A percentile compares a stretch with the other conserved stretches of the same genome.
These are phyloP conservation scores for Sporopachydermia lactativora DNA, from an alignment of 805 yeast genomes.

Conservation along the genomic window DNA sequence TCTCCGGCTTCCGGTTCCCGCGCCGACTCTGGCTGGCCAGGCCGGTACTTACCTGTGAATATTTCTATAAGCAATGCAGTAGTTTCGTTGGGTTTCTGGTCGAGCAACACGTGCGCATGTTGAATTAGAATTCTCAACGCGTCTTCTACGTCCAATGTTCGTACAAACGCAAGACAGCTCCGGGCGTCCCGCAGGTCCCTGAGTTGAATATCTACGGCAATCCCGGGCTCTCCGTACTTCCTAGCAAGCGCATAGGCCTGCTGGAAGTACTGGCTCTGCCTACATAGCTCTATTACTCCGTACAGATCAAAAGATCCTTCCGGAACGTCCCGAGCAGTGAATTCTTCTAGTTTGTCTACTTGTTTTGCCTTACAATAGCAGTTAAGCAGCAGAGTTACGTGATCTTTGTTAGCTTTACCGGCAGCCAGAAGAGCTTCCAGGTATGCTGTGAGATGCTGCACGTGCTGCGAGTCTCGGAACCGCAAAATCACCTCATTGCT, in stretches of 20 bases:
- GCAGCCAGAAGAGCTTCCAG: constrained; percentile 43
- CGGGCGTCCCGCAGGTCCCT: constrained; percentile 47
- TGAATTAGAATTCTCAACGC: constrained; percentile 56
- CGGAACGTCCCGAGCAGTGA: constrained; percentile 31
- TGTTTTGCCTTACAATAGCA: constrained; percentile 67
- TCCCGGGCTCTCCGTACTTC: constrained; percentile 56
- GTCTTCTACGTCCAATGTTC: constrained; percentile 61
- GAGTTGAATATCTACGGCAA: constrained; percentile 63
- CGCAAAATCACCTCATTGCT: constrained; percentile 69
- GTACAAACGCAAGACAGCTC: constrained; percentile 49
- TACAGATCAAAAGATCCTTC: constrained; percentile 48
- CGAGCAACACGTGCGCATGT: constrained; percentile 50
- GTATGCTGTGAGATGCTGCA: constrained; percentile 46
- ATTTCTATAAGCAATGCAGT: constrained; percentile 73
- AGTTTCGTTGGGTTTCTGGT: constrained; percentile 61
- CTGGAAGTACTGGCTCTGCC: constrained; percentile 52
- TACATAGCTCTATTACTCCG: constrained; percentile 50
- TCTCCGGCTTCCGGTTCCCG: constrained; percentile 9
- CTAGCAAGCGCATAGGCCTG: constrained; percentile 61
- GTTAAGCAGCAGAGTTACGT: constrained; percentile 64
- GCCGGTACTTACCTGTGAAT: constrained; percentile 72
- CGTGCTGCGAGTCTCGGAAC: constrained; percentile 65
- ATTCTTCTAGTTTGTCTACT: constrained; percentile 39
- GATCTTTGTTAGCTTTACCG: constrained; percentile 56
- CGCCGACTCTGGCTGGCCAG: constrained; percentile 20